Conservation (phyloP, 2,329 filamentous ascomycete species). For the Gnomoniopsis sp. region DNA sequence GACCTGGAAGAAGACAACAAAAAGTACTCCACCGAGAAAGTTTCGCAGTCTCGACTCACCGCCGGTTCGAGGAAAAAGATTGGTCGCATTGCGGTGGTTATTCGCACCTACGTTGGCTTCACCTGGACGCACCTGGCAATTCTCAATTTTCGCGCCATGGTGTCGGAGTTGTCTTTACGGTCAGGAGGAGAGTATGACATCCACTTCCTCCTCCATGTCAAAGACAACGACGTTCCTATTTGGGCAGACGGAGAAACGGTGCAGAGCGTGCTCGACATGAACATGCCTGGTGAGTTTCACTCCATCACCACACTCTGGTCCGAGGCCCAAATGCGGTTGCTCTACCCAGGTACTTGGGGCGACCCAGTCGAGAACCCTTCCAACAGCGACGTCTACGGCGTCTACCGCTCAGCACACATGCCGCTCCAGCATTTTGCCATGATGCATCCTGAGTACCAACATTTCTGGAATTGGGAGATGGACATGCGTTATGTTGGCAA, state of each 20-base stretch:
- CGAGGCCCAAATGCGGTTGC: slow-evolving; percentile 75
- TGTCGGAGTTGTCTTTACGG: slow-evolving; percentile 72
- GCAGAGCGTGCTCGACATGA: slow-evolving; percentile 64
- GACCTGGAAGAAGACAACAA: slow-evolving; percentile 19
- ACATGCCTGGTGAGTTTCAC: slow-evolving; percentile 72
- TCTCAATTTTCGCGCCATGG: slow-evolving; percentile 76
- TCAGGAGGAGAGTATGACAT: slow-evolving; percentile 80
- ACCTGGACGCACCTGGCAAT: slow-evolving; percentile 74
- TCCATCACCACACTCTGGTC: slow-evolving; percentile 81
- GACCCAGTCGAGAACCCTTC: slow-evolving; percentile 60
- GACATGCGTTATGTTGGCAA: slow-evolving; percentile 63
- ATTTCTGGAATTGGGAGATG: slow-evolving; percentile 71
- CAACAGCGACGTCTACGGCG: slow-evolving; percentile 60
- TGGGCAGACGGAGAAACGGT: slow-evolving; percentile 77
- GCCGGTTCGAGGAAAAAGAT: slow-evolving; percentile 34
- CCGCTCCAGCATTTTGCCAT: slow-evolving; percentile 63
- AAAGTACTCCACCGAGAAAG: slow-evolving; percentile 17
- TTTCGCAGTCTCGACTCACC: slow-evolving; percentile 4
- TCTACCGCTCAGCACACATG: slow-evolving; percentile 64
- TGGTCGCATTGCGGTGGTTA: slow-evolving; percentile 68
- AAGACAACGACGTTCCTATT: slow-evolving; percentile 73
- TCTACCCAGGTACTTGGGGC: slow-evolving; percentile 71
- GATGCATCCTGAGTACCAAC: slow-evolving; percentile 60
- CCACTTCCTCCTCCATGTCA: slow-evolving; percentile 82
- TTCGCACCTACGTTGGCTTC: slow-evolving; percentile 78